Evolutionary conservation across 495 filamentous ascomycete genomes (phyloP).

Genomic region (Aspergillus incahuasiensis): DNA sequence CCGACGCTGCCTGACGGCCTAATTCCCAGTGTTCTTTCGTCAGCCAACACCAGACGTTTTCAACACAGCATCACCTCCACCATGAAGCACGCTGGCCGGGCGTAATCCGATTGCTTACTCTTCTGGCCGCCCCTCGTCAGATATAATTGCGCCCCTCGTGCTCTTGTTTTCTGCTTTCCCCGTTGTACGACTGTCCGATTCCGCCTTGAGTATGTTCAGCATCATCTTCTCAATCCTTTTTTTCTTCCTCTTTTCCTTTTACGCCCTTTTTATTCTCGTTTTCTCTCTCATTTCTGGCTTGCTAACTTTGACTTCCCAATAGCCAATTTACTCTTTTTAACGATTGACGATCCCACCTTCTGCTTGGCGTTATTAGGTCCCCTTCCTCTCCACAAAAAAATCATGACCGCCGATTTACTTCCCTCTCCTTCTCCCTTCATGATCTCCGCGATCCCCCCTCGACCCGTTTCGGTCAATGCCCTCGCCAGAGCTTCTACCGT

Average conservation of each 20-base stretch:
- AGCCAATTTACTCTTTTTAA: constrained; percentile 7
- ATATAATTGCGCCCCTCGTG: background rate
- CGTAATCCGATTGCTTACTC: constrained; percentile 9
- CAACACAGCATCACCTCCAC: constrained; percentile 21
- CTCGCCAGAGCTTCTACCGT: constrained; percentile 20
- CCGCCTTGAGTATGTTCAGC: constrained; percentile 9
- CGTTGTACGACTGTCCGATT: background rate
- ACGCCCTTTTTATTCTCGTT: constrained; percentile 6
- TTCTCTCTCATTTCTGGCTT: constrained; percentile 4
- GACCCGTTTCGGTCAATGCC: constrained; percentile 34
- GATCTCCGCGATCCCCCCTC: constrained; percentile 32
- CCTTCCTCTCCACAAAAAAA: background rate
- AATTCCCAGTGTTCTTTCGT: constrained; percentile 10
- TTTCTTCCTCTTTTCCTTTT: constrained; percentile 3
- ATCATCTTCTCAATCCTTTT: constrained; percentile 3
- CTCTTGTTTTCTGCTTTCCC: background rate
- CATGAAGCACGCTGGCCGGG: constrained; percentile 25
- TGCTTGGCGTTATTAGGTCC: constrained; percentile 12
- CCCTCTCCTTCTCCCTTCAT: constrained; percentile 21
- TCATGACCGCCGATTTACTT: constrained; percentile 10
- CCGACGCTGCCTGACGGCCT: constrained; percentile 20
- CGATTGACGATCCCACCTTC: constrained; percentile 18
- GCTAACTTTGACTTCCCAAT: constrained; percentile 2
- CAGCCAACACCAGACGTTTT: constrained; percentile 11
- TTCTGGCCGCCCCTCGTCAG: background rate